Evolutionary conservation across 148 eudicot genomes (phyloP).

Genomic region (Diospyros kaki): DNA sequence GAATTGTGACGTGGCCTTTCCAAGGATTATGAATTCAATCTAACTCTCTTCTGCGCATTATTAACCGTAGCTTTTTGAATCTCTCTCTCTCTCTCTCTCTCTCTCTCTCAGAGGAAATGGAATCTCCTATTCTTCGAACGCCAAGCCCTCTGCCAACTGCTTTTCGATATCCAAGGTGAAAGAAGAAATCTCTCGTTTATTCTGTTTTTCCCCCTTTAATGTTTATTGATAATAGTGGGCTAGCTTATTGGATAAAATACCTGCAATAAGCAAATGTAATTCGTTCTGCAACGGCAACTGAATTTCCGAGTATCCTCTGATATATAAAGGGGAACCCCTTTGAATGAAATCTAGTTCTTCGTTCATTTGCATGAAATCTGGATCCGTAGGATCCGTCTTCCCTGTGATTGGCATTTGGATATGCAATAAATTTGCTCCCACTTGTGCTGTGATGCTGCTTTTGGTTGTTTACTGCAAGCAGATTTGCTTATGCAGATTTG

Average conservation of each 20-base stretch:
- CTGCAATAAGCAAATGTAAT: neutral
- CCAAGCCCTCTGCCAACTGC: slow-evolving; percentile 2
- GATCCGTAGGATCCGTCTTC: neutral
- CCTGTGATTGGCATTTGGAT: neutral
- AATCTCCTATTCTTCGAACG: slow-evolving; percentile 2
- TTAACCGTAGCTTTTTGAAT: neutral
- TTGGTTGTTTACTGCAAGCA: neutral
- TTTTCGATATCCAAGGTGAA: slow-evolving; percentile 14
- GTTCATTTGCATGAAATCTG: neutral
- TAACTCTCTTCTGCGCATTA: neutral
- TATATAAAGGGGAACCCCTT: no score
- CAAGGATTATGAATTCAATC: no score
- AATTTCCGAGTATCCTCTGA: neutral
- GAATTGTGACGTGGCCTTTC: neutral
- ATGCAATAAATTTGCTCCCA: neutral
- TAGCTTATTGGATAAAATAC: neutral
- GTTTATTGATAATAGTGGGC: neutral
- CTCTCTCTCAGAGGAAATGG: slow-evolving; percentile 6
- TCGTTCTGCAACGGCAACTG: no score
- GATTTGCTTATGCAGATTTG: no score
- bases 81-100: neutral
- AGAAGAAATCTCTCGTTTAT: neutral
- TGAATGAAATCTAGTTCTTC: neutral
- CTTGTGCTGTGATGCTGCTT: neutral
- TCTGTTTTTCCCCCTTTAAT: neutral